A percentile compares a stretch with the other conserved stretches of the same genome.
These are phyloP conservation scores for Cornus controversa DNA, from an alignment of 148 eudicot genomes.

Conservation along the genomic window DNA sequence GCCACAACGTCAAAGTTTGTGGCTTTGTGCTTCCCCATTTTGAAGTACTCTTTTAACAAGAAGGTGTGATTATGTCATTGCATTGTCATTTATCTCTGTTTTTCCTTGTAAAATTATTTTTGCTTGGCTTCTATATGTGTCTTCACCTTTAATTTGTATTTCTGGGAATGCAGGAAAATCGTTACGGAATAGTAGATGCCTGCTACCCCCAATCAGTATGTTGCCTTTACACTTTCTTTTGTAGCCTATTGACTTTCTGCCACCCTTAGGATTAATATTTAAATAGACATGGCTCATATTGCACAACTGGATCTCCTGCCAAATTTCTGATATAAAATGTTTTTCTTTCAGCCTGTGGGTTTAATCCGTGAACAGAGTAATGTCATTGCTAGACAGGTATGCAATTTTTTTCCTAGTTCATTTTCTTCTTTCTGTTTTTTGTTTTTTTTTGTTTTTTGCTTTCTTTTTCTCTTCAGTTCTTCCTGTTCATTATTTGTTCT, in stretches of 20 bases:
- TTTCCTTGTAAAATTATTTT: neutral
- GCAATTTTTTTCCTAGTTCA: neutral
- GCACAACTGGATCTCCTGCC: constrained; percentile 2
- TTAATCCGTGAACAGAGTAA: constrained; percentile 88
- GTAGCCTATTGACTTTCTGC: constrained; percentile 9
- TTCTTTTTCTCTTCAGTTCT: neutral
- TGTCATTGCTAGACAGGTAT: constrained; percentile 81
- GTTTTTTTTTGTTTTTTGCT: no score
- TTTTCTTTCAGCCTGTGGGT: constrained; percentile 81
- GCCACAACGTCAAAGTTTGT: neutral
- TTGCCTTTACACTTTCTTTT: constrained; percentile 16
- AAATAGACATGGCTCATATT: neutral
- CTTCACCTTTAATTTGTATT: constrained; percentile 1
- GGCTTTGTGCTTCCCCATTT: neutral
- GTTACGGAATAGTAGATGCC: constrained; percentile 81
- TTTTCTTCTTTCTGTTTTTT: neutral
- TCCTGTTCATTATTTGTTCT: neutral
- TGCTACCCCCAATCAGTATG: constrained; percentile 82
- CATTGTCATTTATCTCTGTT: neutral
- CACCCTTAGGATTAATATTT: neutral
- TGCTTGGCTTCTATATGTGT: constrained; percentile 2
- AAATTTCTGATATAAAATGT: constrained; percentile 7
- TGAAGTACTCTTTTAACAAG: neutral
- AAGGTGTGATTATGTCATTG: neutral
- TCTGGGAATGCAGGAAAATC: constrained; percentile 70